These are phyloP conservation scores for Ogataea haglerorum DNA, from an alignment of 805 yeast species.

Conservation along the genomic window DNA sequence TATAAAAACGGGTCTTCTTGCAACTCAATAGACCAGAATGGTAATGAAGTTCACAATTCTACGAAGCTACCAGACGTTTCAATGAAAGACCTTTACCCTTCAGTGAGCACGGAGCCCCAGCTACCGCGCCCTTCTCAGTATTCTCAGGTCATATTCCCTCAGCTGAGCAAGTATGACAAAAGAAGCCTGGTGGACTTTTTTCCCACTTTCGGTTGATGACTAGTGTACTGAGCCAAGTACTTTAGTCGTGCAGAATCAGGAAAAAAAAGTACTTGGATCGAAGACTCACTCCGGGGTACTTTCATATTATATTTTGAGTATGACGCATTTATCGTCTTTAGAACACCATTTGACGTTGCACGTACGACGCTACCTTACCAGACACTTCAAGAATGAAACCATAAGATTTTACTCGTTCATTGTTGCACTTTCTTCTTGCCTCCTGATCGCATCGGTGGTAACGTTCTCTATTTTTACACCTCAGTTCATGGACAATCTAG, in stretches of 20 bases:
- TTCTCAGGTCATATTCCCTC: constrained; percentile 24
- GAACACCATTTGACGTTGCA: constrained; percentile 42
- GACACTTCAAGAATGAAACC: constrained; percentile 38
- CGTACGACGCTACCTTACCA: constrained; percentile 41
- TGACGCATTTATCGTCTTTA: constrained; percentile 27
- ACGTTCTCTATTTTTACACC: constrained; percentile 79
- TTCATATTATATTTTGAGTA: neutral
- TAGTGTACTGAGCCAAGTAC: no score
- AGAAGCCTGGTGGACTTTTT: neutral
- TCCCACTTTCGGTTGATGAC: neutral
- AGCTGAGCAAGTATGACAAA: constrained; percentile 5
- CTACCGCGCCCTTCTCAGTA: constrained; percentile 15
- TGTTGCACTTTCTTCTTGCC: constrained; percentile 59
- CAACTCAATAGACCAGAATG: constrained; percentile 5
- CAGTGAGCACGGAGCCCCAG: neutral
- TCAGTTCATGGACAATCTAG: constrained; percentile 55
- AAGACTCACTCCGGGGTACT: constrained; percentile 3
- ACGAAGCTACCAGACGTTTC: constrained; percentile 8
- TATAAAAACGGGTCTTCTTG: constrained; percentile 21
- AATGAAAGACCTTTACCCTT: neutral
- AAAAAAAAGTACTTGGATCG: constrained; percentile 1
- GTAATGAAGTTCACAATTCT: constrained; percentile 5
- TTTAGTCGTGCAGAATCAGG: constrained; percentile 1
- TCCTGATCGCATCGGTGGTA: constrained; percentile 78
- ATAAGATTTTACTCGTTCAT: constrained; percentile 51